These are phyloP conservation scores for Lachancea lanzarotensis DNA, from an alignment of 805 yeast genomes.

Conservation along the genomic window DNA sequence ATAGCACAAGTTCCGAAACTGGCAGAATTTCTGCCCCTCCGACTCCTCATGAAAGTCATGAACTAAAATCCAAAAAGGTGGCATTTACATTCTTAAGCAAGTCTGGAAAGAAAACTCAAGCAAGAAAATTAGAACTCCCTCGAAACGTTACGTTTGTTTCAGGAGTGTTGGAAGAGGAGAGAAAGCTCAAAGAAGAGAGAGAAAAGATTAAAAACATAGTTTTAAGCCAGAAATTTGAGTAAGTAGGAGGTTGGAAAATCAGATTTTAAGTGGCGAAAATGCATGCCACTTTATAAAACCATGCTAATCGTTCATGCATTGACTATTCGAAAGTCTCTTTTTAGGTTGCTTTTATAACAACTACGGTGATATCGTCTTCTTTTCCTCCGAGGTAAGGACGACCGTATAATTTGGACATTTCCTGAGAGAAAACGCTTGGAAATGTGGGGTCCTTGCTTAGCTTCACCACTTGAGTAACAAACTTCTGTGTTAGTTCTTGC, in stretches of 20 bases:
- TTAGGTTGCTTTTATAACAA: slow-evolving; percentile 52
- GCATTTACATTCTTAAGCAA: slow-evolving; percentile 52
- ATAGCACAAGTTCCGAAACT: slow-evolving; percentile 3
- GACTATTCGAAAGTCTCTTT: neutral
- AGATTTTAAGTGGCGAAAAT: too few species aligned
- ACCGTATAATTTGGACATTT: slow-evolving; percentile 56
- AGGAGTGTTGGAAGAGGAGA: slow-evolving; percentile 45
- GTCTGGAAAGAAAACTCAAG: slow-evolving; percentile 41
- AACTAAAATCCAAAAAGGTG: slow-evolving; percentile 22
- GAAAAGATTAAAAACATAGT: slow-evolving; percentile 54
- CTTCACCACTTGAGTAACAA: slow-evolving; percentile 61
- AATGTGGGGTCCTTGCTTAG: slow-evolving; percentile 66
- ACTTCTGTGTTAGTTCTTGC: slow-evolving; percentile 42
- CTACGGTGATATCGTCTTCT: slow-evolving; percentile 88
- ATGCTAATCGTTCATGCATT: neutral
- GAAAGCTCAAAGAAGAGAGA: slow-evolving; percentile 45
- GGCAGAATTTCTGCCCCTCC: neutral
- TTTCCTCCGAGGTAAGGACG: slow-evolving; percentile 82
- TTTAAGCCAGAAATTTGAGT: slow-evolving; percentile 33
- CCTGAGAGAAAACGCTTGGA: slow-evolving; percentile 84
- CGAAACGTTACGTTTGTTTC: slow-evolving; percentile 47
- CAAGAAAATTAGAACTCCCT: slow-evolving; percentile 47
- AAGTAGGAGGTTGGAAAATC: slow-evolving; percentile 4
- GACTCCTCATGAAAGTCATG: neutral
- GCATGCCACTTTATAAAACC: too few species aligned